Evolutionary conservation across 2,329 filamentous ascomycete genomes (phyloP), one percentile per base, ranked within the genome.

Genomic region (Lasiodiplodia sp.): DNA sequence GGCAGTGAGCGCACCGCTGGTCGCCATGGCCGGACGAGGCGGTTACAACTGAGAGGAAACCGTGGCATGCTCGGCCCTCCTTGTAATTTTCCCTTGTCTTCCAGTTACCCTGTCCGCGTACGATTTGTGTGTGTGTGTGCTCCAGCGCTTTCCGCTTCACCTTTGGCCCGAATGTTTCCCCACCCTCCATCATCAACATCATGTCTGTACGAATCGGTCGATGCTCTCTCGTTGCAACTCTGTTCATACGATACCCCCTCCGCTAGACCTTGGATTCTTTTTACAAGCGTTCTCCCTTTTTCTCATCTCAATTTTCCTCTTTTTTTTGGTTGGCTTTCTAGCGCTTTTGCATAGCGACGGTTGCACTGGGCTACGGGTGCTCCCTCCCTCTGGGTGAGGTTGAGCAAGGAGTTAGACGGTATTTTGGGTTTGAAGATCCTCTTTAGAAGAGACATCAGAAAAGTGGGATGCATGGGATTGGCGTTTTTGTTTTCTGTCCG

Each of bases 41-140:
- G 73, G 73, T 10, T 75, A 75, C 69, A 75, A 75, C 67, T 75
- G 68, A 70, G 21, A 44, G 12, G 21, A 63, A 63, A 47, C 40
- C 16, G 16, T 1, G 40, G 40, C 40, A 47, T 7, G 2, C n/a
- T 11, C 44, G 18, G 18, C n/a, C 40, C 44, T 21, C 44, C 21
- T 21, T 21, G 44, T n/a, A n/a, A 10, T 25, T n/a, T 5, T 38
- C 28, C 37, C 5, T 57, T 57, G 10, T 34, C 34, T 38, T 18
- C 21, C 23, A 21, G 21, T 47, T 10, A 47, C 5, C 44, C 10
- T 21, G n/a, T 47, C 18, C 44, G 44, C 18, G 44, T 21, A 47
- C 44, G 18, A 18, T 4, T 28, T 10, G 18, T 21, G 18, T 21
- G 18, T 21, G 18, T 21, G 5, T 23, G 23, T 23, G 5, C 4